These are phyloP conservation scores for Podospora tetraspora DNA, from an alignment of 495 filamentous ascomycete genomes.

Conservation along the genomic window DNA sequence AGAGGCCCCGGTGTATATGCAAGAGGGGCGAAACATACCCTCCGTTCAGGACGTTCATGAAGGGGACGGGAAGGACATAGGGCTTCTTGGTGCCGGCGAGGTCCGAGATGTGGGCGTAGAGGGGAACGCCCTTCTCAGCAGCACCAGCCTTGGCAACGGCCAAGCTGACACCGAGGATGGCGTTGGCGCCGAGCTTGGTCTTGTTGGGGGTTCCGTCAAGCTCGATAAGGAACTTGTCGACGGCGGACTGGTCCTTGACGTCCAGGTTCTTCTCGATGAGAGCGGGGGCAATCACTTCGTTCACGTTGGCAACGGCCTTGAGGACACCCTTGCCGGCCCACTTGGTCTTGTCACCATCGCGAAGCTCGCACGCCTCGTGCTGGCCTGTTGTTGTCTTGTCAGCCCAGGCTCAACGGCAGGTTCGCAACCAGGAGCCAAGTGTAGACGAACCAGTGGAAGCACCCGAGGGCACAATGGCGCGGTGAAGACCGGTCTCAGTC, in stretches of 20 bases:
- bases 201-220: constrained; percentile 97
- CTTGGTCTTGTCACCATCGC: constrained; percentile 95
- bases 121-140: constrained; percentile 95
- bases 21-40: constrained; percentile 44
- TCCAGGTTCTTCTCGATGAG: constrained; percentile 90
- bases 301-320: constrained; percentile 95
- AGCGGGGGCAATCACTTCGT: constrained; percentile 83
- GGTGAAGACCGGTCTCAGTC: constrained; percentile 94
- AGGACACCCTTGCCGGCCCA: constrained; percentile 96
- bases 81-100: constrained; percentile 99
- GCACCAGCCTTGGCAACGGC: constrained; percentile 97
- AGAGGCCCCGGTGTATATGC: not conserved
- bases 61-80: constrained; percentile 96
- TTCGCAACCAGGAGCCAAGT: not conserved
- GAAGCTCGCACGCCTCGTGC: constrained; percentile 97
- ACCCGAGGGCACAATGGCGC: constrained; percentile 97
- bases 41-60: constrained; percentile 99
- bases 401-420: not conserved
- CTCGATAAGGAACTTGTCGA: constrained; percentile 92
- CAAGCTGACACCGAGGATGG: constrained; percentile 93
- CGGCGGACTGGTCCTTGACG: constrained; percentile 90
- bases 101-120: constrained; percentile 97
- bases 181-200: constrained; percentile 96
- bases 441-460: constrained; percentile 82
- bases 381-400: constrained; percentile 56